These are phyloP conservation scores for Colletotrichum destructivum DNA, from an alignment of 2,329 filamentous ascomycete species.

Conservation along the genomic window DNA sequence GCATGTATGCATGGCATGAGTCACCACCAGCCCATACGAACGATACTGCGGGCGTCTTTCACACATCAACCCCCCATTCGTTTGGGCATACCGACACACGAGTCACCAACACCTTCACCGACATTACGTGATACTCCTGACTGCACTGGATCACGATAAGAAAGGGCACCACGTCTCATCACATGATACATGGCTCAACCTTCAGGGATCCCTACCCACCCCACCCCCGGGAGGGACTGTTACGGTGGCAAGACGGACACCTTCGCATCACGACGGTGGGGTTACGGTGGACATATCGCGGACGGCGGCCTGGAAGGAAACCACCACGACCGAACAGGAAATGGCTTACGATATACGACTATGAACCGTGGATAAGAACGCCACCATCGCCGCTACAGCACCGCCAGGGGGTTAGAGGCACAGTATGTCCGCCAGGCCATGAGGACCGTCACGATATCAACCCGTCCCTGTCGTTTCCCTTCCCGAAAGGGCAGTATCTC, in stretches of 20 bases:
- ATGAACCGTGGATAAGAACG: conserved; percentile 1
- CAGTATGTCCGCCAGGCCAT: conserved; percentile 4
- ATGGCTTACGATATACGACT: conserved; percentile 29
- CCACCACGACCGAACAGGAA: conserved; percentile 27
- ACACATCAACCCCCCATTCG: background rate
- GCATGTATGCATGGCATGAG: background rate
- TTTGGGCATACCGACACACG: background rate
- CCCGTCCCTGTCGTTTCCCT: conserved; percentile 40
- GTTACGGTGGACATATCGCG: conserved; percentile 24
- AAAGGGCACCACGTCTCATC: conserved; percentile 10
- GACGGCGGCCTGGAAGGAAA: conserved; percentile 14
- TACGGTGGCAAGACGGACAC: conserved; percentile 12
- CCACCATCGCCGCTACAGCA: conserved; percentile 30
- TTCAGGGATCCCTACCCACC: background rate
- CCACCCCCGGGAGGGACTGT: background rate
- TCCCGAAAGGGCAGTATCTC: conserved; percentile 51
- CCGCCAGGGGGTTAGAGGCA: conserved; percentile 17
- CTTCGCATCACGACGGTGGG: conserved; percentile 8
- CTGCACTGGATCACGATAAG: background rate
- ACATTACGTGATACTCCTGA: conserved; percentile 34
- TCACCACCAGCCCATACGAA: background rate
- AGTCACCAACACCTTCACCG: background rate
- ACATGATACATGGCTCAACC: conserved; percentile 37
- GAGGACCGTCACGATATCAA: conserved; percentile 16
- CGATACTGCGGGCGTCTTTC: background rate